phyloP scores from a whole-genome alignment of 371 early-diverging fungal species.

The Rhizopus stolonifer region DNA sequence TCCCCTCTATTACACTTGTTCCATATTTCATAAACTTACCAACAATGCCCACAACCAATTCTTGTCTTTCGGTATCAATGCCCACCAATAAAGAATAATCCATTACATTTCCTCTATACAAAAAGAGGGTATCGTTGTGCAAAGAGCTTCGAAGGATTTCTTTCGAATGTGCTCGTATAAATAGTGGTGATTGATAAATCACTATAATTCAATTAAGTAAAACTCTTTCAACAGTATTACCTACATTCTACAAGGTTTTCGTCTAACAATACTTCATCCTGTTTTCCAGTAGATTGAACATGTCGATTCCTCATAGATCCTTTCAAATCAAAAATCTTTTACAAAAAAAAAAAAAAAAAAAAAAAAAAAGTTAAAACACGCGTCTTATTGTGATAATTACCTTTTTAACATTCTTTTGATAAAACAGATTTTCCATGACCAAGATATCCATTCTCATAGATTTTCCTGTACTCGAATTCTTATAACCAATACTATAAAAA shows the following conservation, averaged over 20 bases:
- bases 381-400: no score
- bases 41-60: conserved; percentile 94
- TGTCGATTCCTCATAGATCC: conserved; percentile 95
- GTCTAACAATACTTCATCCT: conserved; percentile 90
- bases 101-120: conserved; percentile 91
- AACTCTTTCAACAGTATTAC: conserved; percentile 2
- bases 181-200: conserved; percentile 86
- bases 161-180: conserved; percentile 90
- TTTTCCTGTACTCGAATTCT: conserved; percentile 80
- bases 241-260: conserved; percentile 89
- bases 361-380: no score
- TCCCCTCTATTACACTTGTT: no score
- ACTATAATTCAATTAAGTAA: conserved; percentile 35
- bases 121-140: conserved; percentile 89
- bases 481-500: conserved; percentile 87
- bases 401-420: conserved; percentile 74
- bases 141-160: conserved; percentile 78
- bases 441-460: conserved; percentile 87
- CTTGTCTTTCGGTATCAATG: conserved; percentile 80
- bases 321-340: conserved; percentile 94
- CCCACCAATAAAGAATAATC: conserved; percentile 96
- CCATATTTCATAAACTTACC: conserved; percentile 60
- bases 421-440: conserved; percentile 97
- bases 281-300: conserved; percentile 84
- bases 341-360: no score